phyloP scores from a whole-genome alignment of 768 basidiomycete genomes.

The Pholiota conissans region DNA sequence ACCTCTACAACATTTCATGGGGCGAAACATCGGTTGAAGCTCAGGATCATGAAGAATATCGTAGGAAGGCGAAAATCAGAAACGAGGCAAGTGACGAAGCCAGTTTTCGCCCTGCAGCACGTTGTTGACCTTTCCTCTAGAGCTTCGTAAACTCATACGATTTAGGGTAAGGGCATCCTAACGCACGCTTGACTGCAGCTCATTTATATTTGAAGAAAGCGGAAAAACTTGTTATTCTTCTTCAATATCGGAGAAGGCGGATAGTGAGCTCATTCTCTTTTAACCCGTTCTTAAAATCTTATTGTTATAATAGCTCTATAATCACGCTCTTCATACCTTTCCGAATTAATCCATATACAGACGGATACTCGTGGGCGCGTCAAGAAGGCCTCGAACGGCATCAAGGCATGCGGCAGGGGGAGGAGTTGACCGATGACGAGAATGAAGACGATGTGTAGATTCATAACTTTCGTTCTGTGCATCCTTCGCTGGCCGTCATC shows the following conservation, averaged over 20 bases:
- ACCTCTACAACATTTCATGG: slow-evolving; percentile 64
- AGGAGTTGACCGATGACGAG: slow-evolving; percentile 88
- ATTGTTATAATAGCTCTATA: slow-evolving; percentile 50
- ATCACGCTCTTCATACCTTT: slow-evolving; percentile 84
- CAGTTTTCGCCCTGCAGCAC: not conserved
- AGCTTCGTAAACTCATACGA: slow-evolving; percentile 91
- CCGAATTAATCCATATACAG: slow-evolving; percentile 76
- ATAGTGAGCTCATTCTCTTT: slow-evolving; percentile 70
- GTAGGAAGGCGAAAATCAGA: slow-evolving; percentile 61
- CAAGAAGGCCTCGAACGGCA: slow-evolving; percentile 63
- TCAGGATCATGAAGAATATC: slow-evolving; percentile 84
- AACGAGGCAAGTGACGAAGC: slow-evolving; percentile 55
- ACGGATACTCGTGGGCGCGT: slow-evolving; percentile 82
- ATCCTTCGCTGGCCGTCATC: not conserved
- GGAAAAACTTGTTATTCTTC: slow-evolving; percentile 75
- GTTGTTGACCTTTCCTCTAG: slow-evolving; percentile 33
- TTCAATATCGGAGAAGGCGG: slow-evolving; percentile 82
- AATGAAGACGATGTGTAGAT: slow-evolving; percentile 48
- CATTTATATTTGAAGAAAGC: slow-evolving; percentile 33
- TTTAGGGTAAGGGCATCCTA: slow-evolving; percentile 55
- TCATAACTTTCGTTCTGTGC: not conserved
- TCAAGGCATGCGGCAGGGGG: slow-evolving; percentile 64
- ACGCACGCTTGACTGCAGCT: not conserved
- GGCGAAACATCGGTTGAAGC: slow-evolving; percentile 91
- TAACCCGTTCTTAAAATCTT: not conserved